Percentiles rank a stretch among this genome's conserved stretches.
phyloP scores from a whole-genome alignment of 345 rosid species.

The Melaleuca quinquenervia region DNA sequence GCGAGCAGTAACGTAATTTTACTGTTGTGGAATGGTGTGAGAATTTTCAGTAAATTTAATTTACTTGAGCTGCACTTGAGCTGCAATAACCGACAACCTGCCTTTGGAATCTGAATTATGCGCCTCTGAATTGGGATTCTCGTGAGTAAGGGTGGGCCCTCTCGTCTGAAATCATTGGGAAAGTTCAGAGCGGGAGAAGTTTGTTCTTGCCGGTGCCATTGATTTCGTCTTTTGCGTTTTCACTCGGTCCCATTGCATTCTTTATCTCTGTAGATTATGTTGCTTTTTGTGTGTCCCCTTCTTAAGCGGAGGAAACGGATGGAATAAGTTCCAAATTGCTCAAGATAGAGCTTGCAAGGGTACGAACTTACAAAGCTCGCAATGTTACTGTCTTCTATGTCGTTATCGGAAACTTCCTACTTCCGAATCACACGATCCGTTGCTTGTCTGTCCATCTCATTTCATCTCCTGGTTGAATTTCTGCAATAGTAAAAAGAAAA shows the following conservation, averaged over 20 bases:
- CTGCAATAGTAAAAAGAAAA: not conserved
- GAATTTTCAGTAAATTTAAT: not conserved
- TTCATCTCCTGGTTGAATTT: not conserved
- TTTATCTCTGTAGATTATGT: not conserved
- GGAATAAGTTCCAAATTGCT: not conserved
- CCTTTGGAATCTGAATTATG: not conserved
- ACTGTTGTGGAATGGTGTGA: not conserved
- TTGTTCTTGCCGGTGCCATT: not conserved
- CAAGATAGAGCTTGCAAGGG: not conserved
- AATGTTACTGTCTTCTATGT: not conserved
- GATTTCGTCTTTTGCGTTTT: not conserved
- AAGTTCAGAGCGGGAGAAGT: not conserved
- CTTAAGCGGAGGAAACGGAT: not conserved
- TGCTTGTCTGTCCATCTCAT: not conserved
- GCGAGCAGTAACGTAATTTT: not conserved
- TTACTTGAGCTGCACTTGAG: not conserved
- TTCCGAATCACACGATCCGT: not conserved
- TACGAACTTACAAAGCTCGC: not conserved
- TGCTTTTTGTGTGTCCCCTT: not conserved
- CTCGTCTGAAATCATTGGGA: not conserved
- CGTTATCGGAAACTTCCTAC: not conserved
- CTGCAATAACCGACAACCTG: not conserved
- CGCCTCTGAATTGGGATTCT: not conserved
- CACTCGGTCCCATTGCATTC: not conserved
- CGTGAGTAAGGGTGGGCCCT: not conserved